These are phyloP conservation scores for Termitomyces sp. DNA, from an alignment of 768 basidiomycete species.

Conservation along the genomic window DNA sequence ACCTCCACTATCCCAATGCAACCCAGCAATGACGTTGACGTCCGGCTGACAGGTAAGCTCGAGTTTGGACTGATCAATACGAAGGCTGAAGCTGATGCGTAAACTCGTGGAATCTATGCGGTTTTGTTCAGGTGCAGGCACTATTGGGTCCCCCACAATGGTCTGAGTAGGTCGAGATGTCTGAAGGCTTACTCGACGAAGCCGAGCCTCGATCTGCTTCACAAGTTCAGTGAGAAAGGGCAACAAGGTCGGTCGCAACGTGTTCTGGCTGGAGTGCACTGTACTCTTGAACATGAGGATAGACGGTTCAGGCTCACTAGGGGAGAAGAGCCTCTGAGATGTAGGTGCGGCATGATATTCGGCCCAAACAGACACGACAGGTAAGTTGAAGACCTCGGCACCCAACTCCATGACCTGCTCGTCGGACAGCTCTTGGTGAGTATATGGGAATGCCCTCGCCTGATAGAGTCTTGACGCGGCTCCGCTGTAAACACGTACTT, in stretches of 20 bases:
- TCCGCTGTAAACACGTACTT: constrained; percentile 68
- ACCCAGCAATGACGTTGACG: constrained; percentile 84
- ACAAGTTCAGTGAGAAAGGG: constrained; percentile 83
- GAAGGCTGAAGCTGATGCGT: constrained; percentile 81
- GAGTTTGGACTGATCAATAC: constrained; percentile 86
- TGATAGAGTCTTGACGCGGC: constrained; percentile 37
- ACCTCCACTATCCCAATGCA: constrained; percentile 94
- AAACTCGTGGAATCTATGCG: constrained; percentile 38
- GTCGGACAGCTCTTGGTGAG: constrained; percentile 42
- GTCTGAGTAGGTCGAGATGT: constrained; percentile 15
- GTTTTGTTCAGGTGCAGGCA: constrained; percentile 10
- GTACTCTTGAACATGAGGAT: constrained; percentile 79
- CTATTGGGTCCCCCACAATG: constrained; percentile 7
- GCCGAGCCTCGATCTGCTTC: constrained; percentile 62
- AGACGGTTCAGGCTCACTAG: constrained; percentile 43
- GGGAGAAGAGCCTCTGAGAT: constrained; percentile 30
- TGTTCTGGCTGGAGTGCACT: constrained; percentile 88
- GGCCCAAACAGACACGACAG: constrained; percentile 76
- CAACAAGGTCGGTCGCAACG: constrained; percentile 73
- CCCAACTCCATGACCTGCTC: constrained; percentile 50
- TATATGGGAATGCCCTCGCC: constrained; percentile 31
- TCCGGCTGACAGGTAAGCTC: constrained; percentile 87
- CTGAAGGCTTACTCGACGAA: constrained; percentile 49
- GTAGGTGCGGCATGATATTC: constrained; percentile 69
- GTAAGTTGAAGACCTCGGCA: constrained; percentile 68